Evolutionary conservation across 169 alveolate species (phyloP).

Genomic region (Plasmodium fragile): DNA sequence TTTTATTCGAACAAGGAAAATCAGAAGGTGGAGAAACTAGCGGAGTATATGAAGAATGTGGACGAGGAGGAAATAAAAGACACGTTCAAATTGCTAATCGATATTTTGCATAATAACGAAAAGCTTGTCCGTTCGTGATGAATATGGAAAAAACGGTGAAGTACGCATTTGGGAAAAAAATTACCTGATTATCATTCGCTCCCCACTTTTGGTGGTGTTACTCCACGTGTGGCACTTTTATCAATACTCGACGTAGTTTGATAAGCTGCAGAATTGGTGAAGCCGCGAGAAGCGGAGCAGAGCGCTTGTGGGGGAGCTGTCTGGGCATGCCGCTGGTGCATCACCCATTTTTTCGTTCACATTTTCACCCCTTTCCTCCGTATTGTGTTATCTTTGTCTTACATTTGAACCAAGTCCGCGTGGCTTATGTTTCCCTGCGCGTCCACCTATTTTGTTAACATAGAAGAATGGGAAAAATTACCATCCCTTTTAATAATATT

Average conservation of each 20-base stretch:
- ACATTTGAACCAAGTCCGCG: conserved; percentile 42
- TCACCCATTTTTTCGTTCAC: background rate
- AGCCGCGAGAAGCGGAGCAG: no score
- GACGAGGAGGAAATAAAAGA: conserved; percentile 45
- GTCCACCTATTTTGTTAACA: conserved; percentile 20
- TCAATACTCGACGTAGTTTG: conserved; percentile 31
- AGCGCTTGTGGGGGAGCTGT: background rate
- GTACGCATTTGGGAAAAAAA: background rate
- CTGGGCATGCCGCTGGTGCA: background rate
- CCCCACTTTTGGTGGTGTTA: background rate
- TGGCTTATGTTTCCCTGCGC: conserved; percentile 44
- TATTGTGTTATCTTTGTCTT: background rate
- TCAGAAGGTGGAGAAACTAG: conserved; percentile 15
- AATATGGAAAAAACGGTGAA: background rate
- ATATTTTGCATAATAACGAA: conserved; percentile 36
- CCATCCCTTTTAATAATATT: background rate
- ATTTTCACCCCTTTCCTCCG: background rate
- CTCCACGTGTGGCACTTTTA: background rate
- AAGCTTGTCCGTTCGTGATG: background rate
- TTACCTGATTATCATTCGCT: background rate
- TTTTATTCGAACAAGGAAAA: conserved; percentile 39
- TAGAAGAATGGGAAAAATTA: background rate
- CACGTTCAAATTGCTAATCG: conserved; percentile 35
- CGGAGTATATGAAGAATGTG: conserved; percentile 11
- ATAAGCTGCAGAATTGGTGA: conserved; percentile 10